phyloP scores from a whole-genome alignment of 2,329 filamentous ascomycete genomes.

The Xylogone sp. region DNA sequence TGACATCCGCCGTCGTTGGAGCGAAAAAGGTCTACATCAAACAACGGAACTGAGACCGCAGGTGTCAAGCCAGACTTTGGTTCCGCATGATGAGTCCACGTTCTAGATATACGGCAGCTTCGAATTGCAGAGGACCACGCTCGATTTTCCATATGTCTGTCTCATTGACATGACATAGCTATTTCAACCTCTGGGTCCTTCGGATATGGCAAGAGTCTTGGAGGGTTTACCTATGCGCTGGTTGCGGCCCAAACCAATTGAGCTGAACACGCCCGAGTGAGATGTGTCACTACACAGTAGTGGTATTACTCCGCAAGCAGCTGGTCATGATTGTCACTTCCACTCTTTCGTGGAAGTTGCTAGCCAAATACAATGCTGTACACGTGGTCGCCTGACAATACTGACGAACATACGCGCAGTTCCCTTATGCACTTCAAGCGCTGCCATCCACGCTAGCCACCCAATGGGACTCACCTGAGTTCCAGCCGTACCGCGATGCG shows the following conservation, averaged over 20 bases:
- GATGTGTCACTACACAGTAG: too few relatives aligned
- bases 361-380: neutral
- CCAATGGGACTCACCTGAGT: conserved; percentile 63
- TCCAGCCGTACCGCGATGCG: conserved; percentile 64
- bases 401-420: conserved; percentile 44
- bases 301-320: too few relatives aligned
- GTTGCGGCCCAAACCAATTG: neutral
- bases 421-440: conserved; percentile 69
- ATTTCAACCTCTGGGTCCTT: too few relatives aligned
- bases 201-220: too few relatives aligned
- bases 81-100: too few relatives aligned
- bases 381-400: neutral
- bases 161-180: too few relatives aligned
- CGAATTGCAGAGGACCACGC: too few relatives aligned
- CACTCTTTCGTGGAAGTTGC: neutral
- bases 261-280: neutral
- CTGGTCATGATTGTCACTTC: neutral
- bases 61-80: too few relatives aligned
- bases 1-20: neutral
- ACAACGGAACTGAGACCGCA: too few relatives aligned
- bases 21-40: too few relatives aligned
- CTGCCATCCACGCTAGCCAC: conserved; percentile 60
- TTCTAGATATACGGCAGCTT: too few relatives aligned
- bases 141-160: too few relatives aligned
- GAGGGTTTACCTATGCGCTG: neutral